Evolutionary conservation across 305 asterid species (phyloP), one percentile per base, ranked within the genome.

Genomic region (Solanum hybrid): DNA sequence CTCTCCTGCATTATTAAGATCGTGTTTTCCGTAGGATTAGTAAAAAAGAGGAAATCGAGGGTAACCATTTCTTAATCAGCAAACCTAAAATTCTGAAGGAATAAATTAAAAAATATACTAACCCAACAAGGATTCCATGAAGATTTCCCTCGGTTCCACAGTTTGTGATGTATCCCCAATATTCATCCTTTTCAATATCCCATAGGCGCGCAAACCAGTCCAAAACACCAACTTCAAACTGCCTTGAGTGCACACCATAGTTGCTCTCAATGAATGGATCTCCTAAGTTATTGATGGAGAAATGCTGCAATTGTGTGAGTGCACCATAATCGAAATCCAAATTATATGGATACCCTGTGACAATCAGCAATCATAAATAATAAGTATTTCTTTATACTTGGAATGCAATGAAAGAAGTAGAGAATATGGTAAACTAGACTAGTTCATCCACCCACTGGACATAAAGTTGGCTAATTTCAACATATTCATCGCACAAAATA

Each of bases 111-210:
- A 90, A 85, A 11, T 45, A 37, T n/a, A 85, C 98, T 86, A 87
- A 95, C 99, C 98, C 98, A 71, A 95, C 93, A 90, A 97, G 96
- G 91, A 97, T 94, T 73, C 98, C 99, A 17, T 97, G 99, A 93
- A 97, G 99, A 93, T 97, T 96, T 38, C 98, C 99, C 94, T 96
- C 99, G 66, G 99, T 97, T 60, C 99, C 99, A 91, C 99, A 97
- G 94, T 96, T 97, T 76, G 99, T 97, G 85, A 97, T 96, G 92
- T 97, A 97, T 86, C 99, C 99, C 99, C 99, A 97, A 91, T 97
- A 97, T 88, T 97, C 97, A 90, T 91, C 88, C 94, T 92, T 95
- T 94, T 97, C 99, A 86, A 96, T 94, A 35, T 97, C 99, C 99
- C 99, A 97, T 14, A 97, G 88, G 75, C 96, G 95, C 8, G 99